Base-by-base conservation (phyloP, 345 rosid species). In the Camelina neglecta region DNA sequence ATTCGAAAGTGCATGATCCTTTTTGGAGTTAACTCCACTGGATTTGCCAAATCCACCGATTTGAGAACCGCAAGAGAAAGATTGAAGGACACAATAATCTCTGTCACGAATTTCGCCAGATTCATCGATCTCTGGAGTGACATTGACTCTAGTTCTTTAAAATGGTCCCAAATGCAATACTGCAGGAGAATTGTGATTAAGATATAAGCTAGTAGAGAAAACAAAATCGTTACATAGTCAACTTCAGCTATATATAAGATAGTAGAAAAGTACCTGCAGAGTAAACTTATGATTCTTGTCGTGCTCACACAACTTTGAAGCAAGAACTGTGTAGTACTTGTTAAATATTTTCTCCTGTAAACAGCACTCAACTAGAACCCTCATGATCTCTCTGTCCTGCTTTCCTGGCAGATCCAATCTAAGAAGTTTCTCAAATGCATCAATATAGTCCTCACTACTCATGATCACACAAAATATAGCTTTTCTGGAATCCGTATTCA, bases 381-480 rank as follows among this genome's bases (percentile, higher is more conserved):
- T 83, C 80, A 95, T 81, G 77, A 95, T 87, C 76, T 95, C 99
- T 76, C 97, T 86, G 82, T 95, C 97, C 88, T 92, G 93, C 71
- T 88, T 87, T 73, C 97, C 97, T 15, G 85, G 86, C 79, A 94
- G 84, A 81, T 92, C 87, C 86, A 94, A 69, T 76, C 96, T 81
- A 31, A 90, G 81, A 80, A 92, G 93, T 83, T 94, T 94, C 79
- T 92, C 97, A 69, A 88, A 90, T 54, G 99, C 89, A 79, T 94
- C 97, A 24, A 94, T 78, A 67, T 90, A 94, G 81, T 92, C 97
- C 65, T 95, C 97, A 44, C 92, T 90, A 18, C 92, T 94, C 97
- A 95, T 90, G 83, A 95, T 85, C 39, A 95, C 83, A 75, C 99
- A 95, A 82, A 95, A 92, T 69, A 92, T 88, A 41, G 97, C 99